phyloP scores from a whole-genome alignment of 2,329 filamentous ascomycete genomes.

The Truncatella angustata region DNA sequence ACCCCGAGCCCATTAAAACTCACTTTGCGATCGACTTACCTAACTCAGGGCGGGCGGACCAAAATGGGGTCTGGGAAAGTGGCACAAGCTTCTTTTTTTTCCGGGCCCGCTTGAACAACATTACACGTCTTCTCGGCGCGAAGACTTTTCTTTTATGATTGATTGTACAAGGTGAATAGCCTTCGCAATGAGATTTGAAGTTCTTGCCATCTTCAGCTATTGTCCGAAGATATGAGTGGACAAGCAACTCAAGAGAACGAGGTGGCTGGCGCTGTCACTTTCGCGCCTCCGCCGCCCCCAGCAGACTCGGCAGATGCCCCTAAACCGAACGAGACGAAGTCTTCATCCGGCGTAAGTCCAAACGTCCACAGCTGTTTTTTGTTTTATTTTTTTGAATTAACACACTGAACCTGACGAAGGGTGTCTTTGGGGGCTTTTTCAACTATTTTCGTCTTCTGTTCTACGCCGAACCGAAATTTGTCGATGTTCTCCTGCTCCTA shows the following conservation, averaged over 20 bases:
- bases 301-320: not conserved
- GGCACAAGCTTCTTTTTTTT: not conserved
- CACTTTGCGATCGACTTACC: slow-evolving; percentile 5
- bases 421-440: slow-evolving; percentile 25
- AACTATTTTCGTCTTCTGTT: slow-evolving; percentile 44
- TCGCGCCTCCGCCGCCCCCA: not conserved
- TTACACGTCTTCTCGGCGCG: not conserved
- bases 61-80: slow-evolving; percentile 1
- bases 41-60: no score
- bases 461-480: slow-evolving; percentile 41
- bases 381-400: not conserved
- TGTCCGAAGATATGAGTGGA: slow-evolving; percentile 2
- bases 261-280: not conserved
- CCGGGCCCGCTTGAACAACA: not conserved
- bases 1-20: not conserved
- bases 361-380: not conserved
- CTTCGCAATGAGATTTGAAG: not conserved
- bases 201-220: not conserved
- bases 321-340: not conserved
- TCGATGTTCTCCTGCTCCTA: slow-evolving; percentile 41
- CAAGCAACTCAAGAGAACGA: slow-evolving; percentile 1
- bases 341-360: slow-evolving; percentile 2
- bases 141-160: not conserved
- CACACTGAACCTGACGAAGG: not conserved
- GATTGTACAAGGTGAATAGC: not conserved